Conservation (phyloP, 805 yeast species). For the Metschnikowia kofuensis region DNA sequence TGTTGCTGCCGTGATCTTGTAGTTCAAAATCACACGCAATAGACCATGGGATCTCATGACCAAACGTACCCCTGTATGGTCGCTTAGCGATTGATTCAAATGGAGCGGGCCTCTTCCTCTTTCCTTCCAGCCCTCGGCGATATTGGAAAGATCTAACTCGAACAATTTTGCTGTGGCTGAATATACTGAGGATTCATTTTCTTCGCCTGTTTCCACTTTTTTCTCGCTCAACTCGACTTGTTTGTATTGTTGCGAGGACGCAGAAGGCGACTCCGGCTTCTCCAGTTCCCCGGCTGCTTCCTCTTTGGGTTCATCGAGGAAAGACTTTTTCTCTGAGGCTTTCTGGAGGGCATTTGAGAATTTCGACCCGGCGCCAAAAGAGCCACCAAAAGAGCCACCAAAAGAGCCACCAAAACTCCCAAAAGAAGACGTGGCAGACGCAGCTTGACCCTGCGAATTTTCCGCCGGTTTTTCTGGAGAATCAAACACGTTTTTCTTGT, state of each 20-base stretch:
- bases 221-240: conserved; percentile 57
- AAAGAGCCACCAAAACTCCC: conserved; percentile 30
- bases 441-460: neutral
- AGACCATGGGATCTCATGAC: conserved; percentile 92
- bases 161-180: conserved; percentile 77
- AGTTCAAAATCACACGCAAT: conserved; percentile 75
- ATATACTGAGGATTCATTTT: conserved; percentile 68
- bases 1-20: conserved; percentile 60
- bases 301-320: conserved; percentile 45
- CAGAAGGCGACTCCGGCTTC: conserved; percentile 18
- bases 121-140: conserved; percentile 89
- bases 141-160: conserved; percentile 61
- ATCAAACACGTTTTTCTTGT: conserved; percentile 27
- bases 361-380: conserved; percentile 47
- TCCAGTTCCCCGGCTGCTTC: conserved; percentile 19
- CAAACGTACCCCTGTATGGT: conserved; percentile 53
- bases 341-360: conserved; percentile 56
- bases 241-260: conserved; percentile 42
- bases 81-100: conserved; percentile 51
- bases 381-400: conserved; percentile 29
- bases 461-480: neutral
- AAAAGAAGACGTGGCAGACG: conserved; percentile 11
- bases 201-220: conserved; percentile 83
- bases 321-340: conserved; percentile 51
- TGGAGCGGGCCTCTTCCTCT: conserved; percentile 89